Percentiles rank a stretch among this genome's conserved stretches.
Conservation (phyloP, 1,139 yeast genomes). For the Nadsonia starkeyi-henricii region DNA sequence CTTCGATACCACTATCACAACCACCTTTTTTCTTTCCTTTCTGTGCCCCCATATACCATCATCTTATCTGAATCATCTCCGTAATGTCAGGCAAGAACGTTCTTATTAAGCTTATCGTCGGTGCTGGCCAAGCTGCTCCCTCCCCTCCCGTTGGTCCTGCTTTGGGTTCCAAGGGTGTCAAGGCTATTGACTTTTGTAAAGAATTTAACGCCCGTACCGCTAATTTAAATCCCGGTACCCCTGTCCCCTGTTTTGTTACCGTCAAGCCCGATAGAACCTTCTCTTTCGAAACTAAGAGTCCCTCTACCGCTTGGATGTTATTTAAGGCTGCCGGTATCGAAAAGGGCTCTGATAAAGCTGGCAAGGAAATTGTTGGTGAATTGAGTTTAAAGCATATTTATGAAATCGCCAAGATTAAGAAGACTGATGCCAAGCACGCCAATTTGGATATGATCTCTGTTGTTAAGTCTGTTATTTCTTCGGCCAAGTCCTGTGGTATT, state of each 20-base stretch:
- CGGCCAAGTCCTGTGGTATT: slow-evolving; percentile 81
- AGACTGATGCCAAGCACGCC: slow-evolving; percentile 63
- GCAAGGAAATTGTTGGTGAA: slow-evolving; percentile 53
- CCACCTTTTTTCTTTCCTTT: too few species aligned
- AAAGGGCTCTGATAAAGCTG: slow-evolving; percentile 45
- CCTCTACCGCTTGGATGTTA: slow-evolving; percentile 81
- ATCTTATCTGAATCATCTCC: too few species aligned
- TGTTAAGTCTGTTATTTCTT: slow-evolving; percentile 70
- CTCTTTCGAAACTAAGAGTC: slow-evolving; percentile 74
- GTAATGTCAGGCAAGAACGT: slow-evolving; percentile 23
- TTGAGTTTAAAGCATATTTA: slow-evolving; percentile 79
- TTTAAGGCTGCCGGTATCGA: slow-evolving; percentile 72
- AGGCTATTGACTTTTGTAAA: slow-evolving; percentile 96
- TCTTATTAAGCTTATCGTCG: slow-evolving; percentile 78
- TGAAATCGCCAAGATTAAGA: slow-evolving; percentile 85
- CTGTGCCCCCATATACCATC: too few species aligned
- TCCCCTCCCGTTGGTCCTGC: slow-evolving; percentile 99
- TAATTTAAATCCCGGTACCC: slow-evolving; percentile 67
- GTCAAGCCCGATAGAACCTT: slow-evolving; percentile 90
- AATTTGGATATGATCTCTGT: slow-evolving; percentile 58
- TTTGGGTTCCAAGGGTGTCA: slow-evolving; percentile 94
- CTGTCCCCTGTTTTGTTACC: slow-evolving; percentile 73
- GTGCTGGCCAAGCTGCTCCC: slow-evolving; percentile 98
- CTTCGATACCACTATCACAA: too few species aligned
- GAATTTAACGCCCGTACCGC: slow-evolving; percentile 97